Percentiles rank a stretch among this genome's conserved stretches.
phyloP scores from a whole-genome alignment of 306 rosid species.

The Ceratonia siliqua region DNA sequence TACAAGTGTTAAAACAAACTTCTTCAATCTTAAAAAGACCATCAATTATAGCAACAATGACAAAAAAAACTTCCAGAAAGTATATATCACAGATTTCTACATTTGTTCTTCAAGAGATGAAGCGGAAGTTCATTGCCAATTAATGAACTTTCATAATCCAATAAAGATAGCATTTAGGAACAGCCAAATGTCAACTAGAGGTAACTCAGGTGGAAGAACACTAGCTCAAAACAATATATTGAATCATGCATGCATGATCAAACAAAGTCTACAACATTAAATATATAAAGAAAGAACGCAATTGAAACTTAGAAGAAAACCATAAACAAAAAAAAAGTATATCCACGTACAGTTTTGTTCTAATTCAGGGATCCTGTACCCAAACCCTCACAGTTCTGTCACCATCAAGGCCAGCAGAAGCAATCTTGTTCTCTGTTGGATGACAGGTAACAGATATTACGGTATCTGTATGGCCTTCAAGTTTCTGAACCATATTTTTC shows the following conservation, averaged over 20 bases:
- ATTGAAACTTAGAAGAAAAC: conserved; percentile 21
- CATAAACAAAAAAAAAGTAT: neutral
- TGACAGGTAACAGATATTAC: conserved; percentile 87
- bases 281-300: neutral
- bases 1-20: neutral
- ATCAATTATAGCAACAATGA: neutral
- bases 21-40: neutral
- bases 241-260: neutral
- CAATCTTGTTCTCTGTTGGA: conserved; percentile 84
- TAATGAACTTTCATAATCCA: neutral
- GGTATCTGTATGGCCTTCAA: conserved; percentile 86
- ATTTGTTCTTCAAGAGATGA: neutral
- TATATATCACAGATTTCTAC: neutral
- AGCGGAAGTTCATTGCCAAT: neutral
- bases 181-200: neutral
- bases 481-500: conserved; percentile 81
- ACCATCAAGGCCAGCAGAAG: conserved; percentile 77
- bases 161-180: neutral
- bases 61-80: neutral
- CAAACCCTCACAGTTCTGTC: conserved; percentile 83
- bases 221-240: neutral
- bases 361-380: conserved; percentile 67
- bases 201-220: neutral
- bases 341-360: conserved; percentile 20
- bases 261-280: neutral